Evolutionary conservation across 768 basidiomycete genomes (phyloP).

Genomic region (Amanita subjunquillea): DNA sequence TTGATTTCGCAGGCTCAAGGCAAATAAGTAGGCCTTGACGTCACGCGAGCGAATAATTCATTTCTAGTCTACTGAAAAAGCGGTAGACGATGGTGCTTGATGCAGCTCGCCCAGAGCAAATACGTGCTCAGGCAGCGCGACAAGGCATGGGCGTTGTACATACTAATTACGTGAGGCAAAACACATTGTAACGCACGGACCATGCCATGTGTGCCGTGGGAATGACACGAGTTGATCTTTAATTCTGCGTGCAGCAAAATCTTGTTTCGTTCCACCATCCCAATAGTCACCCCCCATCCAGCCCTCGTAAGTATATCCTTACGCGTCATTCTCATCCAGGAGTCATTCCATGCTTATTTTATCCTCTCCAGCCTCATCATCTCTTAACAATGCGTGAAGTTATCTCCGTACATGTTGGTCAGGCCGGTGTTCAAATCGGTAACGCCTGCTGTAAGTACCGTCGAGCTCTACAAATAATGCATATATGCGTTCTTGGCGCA

Average conservation of each 20-base stretch:
- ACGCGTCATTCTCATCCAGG: conserved; percentile 4
- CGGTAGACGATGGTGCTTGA: no score
- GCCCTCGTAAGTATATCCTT: conserved; percentile 20
- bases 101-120: not conserved
- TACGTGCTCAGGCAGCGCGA: not conserved
- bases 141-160: not conserved
- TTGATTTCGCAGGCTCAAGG: not conserved
- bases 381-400: conserved; percentile 74
- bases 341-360: not conserved
- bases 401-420: conserved; percentile 97
- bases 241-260: conserved; percentile 34
- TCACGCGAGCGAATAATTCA: not conserved
- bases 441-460: conserved; percentile 91
- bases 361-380: conserved; percentile 1
- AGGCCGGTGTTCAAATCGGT: conserved; percentile 96
- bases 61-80: no score
- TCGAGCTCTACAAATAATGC: conserved; percentile 10
- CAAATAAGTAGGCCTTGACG: conserved; percentile 1
- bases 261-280: conserved; percentile 34
- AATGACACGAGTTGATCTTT: conserved; percentile 24
- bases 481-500: conserved; percentile 10
- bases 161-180: not conserved
- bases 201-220: conserved; percentile 28
- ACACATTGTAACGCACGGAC: conserved; percentile 28
- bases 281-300: conserved; percentile 18